Conservation (phyloP, 2,329 filamentous ascomycete genomes). For the Diplodia corticola region DNA sequence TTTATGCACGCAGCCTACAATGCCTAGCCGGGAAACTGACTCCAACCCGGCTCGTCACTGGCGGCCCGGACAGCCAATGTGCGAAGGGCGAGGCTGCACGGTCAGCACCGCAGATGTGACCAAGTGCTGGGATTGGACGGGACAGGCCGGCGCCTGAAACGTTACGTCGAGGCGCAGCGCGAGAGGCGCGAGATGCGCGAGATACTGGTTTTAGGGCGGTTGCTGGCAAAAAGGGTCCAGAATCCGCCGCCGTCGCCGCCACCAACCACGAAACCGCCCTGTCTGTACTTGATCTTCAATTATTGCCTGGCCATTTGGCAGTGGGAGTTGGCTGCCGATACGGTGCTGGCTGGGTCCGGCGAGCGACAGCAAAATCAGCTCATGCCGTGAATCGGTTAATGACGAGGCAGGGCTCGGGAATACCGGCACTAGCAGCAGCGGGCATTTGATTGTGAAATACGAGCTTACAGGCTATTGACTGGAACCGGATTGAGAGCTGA, state of each 20-base stretch:
- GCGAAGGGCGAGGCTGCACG: neutral
- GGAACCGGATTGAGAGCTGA: neutral
- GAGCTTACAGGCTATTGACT: neutral
- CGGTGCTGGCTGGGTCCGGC: neutral
- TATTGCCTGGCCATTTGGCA: neutral
- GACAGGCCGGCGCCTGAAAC: constrained; percentile 1
- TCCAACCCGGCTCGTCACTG: neutral
- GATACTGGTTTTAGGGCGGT: neutral
- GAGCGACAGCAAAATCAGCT: neutral
- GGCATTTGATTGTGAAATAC: constrained; percentile 3
- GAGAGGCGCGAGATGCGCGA: neutral
- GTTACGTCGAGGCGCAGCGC: constrained; percentile 10
- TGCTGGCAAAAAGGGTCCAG: neutral
- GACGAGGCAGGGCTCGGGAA: neutral
- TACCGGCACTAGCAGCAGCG: neutral
- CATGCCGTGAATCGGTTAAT: neutral
- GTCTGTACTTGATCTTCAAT: neutral
- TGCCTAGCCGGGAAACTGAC: neutral
- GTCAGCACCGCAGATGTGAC: neutral
- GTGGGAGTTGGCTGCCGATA: neutral
- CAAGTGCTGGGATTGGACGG: neutral
- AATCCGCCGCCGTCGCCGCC: neutral
- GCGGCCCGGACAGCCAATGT: neutral
- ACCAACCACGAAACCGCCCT: neutral
- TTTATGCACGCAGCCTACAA: constrained; percentile 4